These are phyloP conservation scores for Populus tomentosa DNA, from an alignment of 441 rosid species.

Conservation along the genomic window DNA sequence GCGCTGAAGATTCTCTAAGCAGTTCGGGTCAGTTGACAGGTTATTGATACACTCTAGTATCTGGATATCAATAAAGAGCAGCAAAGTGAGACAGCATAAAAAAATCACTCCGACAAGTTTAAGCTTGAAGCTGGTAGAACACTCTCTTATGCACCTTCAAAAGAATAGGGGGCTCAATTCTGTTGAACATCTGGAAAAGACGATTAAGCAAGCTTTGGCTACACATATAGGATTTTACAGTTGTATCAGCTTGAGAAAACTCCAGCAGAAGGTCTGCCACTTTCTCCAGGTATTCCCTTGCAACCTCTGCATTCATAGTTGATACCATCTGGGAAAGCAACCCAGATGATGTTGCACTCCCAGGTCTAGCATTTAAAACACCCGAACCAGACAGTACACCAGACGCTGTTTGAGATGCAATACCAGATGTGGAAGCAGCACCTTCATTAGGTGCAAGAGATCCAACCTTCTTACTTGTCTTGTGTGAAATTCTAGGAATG, in stretches of 20 bases:
- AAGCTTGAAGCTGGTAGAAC: slow-evolving; percentile 7
- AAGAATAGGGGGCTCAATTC: slow-evolving; percentile 45
- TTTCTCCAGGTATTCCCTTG: slow-evolving; percentile 88
- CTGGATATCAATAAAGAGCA: slow-evolving; percentile 35
- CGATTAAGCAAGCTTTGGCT: no score
- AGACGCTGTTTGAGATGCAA: slow-evolving; percentile 88
- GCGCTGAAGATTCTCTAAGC: no score
- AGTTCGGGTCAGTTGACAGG: no score
- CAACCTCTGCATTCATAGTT: slow-evolving; percentile 71
- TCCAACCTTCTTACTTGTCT: slow-evolving; percentile 64
- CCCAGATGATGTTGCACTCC: slow-evolving; percentile 93
- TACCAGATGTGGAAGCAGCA: slow-evolving; percentile 66
- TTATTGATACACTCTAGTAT: slow-evolving; percentile 10
- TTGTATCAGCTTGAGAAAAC: slow-evolving; percentile 53
- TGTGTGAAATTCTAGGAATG: slow-evolving; percentile 52
- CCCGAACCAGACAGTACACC: slow-evolving; percentile 97
- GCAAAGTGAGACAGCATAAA: neutral
- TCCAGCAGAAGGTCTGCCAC: slow-evolving; percentile 95
- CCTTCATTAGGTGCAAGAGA: slow-evolving; percentile 48
- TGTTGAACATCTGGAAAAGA: no score
- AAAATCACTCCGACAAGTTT: neutral
- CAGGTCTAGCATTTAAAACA: slow-evolving; percentile 87
- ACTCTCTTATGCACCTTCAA: slow-evolving; percentile 54
- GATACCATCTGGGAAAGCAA: slow-evolving; percentile 83
- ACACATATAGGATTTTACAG: no score